Evolutionary conservation across 257 asterid species (phyloP).

Genomic region (Fraxinus excelsior): DNA sequence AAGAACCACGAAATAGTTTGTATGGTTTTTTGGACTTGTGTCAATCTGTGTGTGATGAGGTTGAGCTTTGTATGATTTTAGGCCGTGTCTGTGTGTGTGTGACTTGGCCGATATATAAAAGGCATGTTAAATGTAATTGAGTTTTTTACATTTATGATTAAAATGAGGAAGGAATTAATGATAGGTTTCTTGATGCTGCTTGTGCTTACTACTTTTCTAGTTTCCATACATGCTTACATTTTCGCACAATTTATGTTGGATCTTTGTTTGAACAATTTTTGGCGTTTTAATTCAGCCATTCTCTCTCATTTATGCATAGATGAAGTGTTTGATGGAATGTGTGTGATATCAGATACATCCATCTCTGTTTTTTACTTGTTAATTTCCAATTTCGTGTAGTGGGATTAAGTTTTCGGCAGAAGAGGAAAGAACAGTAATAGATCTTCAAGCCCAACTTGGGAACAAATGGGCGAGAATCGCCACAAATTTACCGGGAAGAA

Average conservation of each 20-base stretch:
- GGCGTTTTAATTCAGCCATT: background rate
- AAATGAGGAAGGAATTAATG: background rate
- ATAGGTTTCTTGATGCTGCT: background rate
- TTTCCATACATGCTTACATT: too few species aligned
- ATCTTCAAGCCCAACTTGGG: slow-evolving; percentile 72
- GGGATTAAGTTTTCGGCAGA: slow-evolving; percentile 87
- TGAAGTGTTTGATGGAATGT: background rate
- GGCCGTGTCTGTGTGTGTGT: background rate
- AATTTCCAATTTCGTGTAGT: slow-evolving; percentile 30
- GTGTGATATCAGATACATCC: background rate
- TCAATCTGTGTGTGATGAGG: too few species aligned
- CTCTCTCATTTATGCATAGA: background rate
- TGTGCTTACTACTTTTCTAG: background rate
- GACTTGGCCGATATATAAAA: too few species aligned
- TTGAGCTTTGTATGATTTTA: too few species aligned
- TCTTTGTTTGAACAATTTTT: background rate
- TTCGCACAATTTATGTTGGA: background rate
- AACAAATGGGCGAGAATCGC: slow-evolving; percentile 91
- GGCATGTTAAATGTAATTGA: background rate
- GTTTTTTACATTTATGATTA: background rate
- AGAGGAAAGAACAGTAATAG: slow-evolving; percentile 75
- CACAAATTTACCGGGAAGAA: slow-evolving; percentile 71
- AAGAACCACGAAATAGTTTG: too few species aligned
- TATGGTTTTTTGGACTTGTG: too few species aligned
- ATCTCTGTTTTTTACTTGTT: too few species aligned